phyloP scores from a whole-genome alignment of 2,329 filamentous ascomycete genomes.

The Dactylellina drechsleri region DNA sequence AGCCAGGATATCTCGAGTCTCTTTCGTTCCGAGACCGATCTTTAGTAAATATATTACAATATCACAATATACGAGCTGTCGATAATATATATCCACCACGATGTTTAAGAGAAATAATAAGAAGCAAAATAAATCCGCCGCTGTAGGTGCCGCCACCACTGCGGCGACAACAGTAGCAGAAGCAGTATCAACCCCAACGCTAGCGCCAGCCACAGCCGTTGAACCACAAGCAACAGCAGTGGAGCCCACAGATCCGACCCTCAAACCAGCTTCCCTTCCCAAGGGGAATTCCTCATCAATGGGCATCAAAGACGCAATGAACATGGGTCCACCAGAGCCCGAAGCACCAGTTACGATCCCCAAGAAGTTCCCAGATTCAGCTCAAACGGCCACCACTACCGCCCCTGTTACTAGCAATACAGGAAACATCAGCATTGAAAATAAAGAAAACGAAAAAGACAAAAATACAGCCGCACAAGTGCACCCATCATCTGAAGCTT shows the following conservation, averaged over 20 bases:
- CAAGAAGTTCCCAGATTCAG: constrained; percentile 8
- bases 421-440: neutral
- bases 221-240: constrained; percentile 2
- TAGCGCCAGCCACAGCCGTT: neutral
- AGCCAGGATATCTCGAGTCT: no score
- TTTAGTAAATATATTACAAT: no score
- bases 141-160: neutral
- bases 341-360: neutral
- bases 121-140: constrained; percentile 11
- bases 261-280: constrained; percentile 10
- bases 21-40: no score
- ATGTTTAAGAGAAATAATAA: constrained; percentile 38
- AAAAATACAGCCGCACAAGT: neutral
- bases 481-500: constrained; percentile 23
- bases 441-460: neutral
- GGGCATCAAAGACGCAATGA: constrained; percentile 41
- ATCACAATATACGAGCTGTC: no score
- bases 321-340: constrained; percentile 14
- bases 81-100: neutral
- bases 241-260: constrained; percentile 12
- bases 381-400: neutral
- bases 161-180: neutral
- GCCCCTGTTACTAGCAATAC: neutral
- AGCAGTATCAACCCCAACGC: constrained; percentile 3
- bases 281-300: constrained; percentile 14